Evolutionary conservation across 2,329 filamentous ascomycete genomes (phyloP).

Genomic region (Ophiognomonia clavigignenti-juglandacearum): DNA sequence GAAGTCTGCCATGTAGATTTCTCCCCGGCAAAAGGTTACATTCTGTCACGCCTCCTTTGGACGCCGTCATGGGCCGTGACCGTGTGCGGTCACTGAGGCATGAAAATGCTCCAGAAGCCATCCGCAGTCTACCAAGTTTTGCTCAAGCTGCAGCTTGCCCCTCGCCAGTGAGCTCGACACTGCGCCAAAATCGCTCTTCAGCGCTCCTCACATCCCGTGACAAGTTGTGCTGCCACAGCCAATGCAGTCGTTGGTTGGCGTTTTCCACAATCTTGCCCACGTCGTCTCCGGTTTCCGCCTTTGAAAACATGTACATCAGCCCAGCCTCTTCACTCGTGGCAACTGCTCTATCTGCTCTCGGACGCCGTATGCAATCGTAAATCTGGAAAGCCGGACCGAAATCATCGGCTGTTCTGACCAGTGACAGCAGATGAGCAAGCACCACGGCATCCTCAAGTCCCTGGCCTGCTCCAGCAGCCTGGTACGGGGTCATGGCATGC

Average conservation of each 20-base stretch:
- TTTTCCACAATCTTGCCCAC: constrained; percentile 27
- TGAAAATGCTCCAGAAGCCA: too few species aligned
- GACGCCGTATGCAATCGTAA: constrained; percentile 24
- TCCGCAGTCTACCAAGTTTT: too few species aligned
- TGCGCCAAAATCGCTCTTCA: neutral
- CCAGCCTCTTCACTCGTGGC: constrained; percentile 24
- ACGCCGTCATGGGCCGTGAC: too few species aligned
- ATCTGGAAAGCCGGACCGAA: constrained; percentile 18
- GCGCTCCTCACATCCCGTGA: constrained; percentile 19
- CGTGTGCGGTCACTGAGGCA: too few species aligned
- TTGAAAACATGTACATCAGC: constrained; percentile 22
- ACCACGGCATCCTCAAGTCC: constrained; percentile 17
- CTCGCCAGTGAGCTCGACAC: too few species aligned
- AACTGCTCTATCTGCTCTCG: constrained; percentile 24
- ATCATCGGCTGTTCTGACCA: constrained; percentile 1
- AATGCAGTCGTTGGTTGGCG: constrained; percentile 24
- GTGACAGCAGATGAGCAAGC: constrained; percentile 6
- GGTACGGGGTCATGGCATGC: constrained; percentile 11
- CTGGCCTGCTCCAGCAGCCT: constrained; percentile 15
- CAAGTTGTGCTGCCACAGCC: constrained; percentile 29
- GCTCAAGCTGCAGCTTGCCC: too few species aligned
- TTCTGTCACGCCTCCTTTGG: too few species aligned
- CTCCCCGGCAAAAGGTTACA: too few species aligned
- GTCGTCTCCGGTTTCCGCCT: constrained; percentile 22
- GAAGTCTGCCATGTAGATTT: too few species aligned